phyloP scores from a whole-genome alignment of 2,329 filamentous ascomycete species.

The Westerdykella sp. region DNA sequence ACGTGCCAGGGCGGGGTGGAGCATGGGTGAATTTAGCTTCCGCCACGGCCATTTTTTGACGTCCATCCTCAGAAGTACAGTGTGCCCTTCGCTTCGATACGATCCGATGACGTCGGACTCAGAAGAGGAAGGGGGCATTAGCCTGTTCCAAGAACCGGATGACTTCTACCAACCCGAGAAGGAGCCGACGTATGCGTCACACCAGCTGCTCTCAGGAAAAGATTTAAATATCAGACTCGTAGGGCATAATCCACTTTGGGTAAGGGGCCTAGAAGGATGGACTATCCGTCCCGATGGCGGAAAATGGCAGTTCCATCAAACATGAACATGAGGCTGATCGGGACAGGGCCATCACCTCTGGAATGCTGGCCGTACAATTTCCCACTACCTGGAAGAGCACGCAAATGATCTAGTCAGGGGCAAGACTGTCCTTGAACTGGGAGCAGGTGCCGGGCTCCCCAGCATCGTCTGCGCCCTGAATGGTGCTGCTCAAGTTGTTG shows the following conservation, averaged over 20 bases:
- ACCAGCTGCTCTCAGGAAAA: conserved; percentile 62
- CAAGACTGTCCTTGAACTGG: conserved; percentile 78
- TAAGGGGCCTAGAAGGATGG: conserved; percentile 35
- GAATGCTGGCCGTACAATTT: conserved; percentile 78
- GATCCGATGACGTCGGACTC: conserved; percentile 23
- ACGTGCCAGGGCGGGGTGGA: not conserved
- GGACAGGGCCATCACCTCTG: conserved; percentile 71
- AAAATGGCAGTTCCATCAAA: no score
- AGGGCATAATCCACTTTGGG: conserved; percentile 80
- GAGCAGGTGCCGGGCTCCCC: conserved; percentile 79
- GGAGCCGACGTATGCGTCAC: conserved; percentile 64
- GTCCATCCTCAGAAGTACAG: no score
- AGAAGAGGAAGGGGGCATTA: conserved; percentile 36
- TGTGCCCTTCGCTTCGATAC: no score
- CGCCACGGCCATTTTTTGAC: not conserved
- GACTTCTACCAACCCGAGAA: conserved; percentile 75
- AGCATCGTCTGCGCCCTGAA: conserved; percentile 69
- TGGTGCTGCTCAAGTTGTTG: conserved; percentile 61
- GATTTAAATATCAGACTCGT: conserved; percentile 69
- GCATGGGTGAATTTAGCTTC: not conserved
- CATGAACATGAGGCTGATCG: conserved; percentile 9
- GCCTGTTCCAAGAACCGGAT: conserved; percentile 73
- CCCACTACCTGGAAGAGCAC: conserved; percentile 69
- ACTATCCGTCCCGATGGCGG: no score
- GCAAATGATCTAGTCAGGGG: conserved; percentile 54